Evolutionary conservation across 306 rosid genomes (phyloP), one percentile per base, ranked within the genome.

Genomic region (Myrica gale): DNA sequence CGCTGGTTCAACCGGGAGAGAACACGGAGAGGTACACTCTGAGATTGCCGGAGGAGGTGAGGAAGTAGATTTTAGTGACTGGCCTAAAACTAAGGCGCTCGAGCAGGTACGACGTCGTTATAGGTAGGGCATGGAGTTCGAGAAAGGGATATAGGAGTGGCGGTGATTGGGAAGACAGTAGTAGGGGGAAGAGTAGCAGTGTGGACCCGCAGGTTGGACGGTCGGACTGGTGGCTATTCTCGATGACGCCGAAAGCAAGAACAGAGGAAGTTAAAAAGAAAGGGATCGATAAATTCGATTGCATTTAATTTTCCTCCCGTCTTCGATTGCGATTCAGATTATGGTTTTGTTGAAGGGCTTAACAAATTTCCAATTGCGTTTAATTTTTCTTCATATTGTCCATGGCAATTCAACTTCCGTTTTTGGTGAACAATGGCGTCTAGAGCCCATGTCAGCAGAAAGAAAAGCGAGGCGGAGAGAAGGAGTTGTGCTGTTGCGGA

Each of bases 381-480:
- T 23, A 23, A 23, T 23, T 23, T 23, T 23, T 23, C 26, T 23
- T 23, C 26, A 23, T 23, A 23, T 23, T 1, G 26, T 23, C 26
- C 26, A 23, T 23, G 69, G 74, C 71, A 82, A 75, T 83, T 78
- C 91, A 96, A 98, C 99, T 88, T 89, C 99, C 67, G 90, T 92
- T 81, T 96, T 92, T 1, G 98, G 99, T 5, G 98, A 92, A 81
- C 97, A 90, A 82, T 74, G 75, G 72, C 91, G 93, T 19, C 86
- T 96, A 76, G 98, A 92, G 81, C 99, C 98, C 11, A 96, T 96
- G 97, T 79, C 88, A 0, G 76, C 66, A 0, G 99, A 92, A 48
- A 83, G 97, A 81, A 90, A 92, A 86, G 75, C 87, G 63, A 85
- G 91, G 79, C 92, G 99, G 99, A 85, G 84, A 78, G 90, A 92